Evolutionary conservation across 2,329 filamentous ascomycete genomes (phyloP), one percentile per base, ranked within the genome.

Genomic region (Aspergillus unguis): DNA sequence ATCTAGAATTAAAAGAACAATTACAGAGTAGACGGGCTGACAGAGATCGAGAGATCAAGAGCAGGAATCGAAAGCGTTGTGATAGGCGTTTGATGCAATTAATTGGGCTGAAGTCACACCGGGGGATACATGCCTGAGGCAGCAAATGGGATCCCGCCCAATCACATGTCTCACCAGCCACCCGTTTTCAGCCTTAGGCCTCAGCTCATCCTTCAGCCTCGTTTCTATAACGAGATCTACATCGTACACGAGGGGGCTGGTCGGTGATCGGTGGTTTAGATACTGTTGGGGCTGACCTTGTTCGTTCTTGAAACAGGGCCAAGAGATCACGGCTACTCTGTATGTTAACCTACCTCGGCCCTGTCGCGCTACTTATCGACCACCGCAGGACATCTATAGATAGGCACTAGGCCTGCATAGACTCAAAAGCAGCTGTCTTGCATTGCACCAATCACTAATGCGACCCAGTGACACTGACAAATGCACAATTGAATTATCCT

Each of bases 81-180:
- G 46, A 50, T 50, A 53, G 51, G 51, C 41, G 42, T 49, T 42
- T 33, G 38, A 33, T 48, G 45, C 38, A 43, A 49, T 43, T 48
- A 32, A 45, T 53, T 36, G 51, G 51, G 51, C 51, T 53, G 50
- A 53, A 50, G 51, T 53, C 42, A 45, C 38, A 38, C 37, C 26
- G 41, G 37, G 36, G 11, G 11, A 38, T 9, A 31, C 29, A 33
- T 26, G 54, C 55, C 55, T 57, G 48, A 57, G 55, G 55, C 55
- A 52, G 35, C 11, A 7, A 43, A 29, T 43, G 35, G 33, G 33
- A 8, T 49, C 36, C 46, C 38, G 23, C 29, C 51, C 51, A 53
- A 54, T 57, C 52, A 57, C 52, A 49, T 50, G 42, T 31, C 43
- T 35, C 49, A 53, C 55, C 55, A 57, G 55, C 55, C 55, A 53